Base-by-base conservation (phyloP, 1,139 yeast genomes). In the Pichia sp. region DNA sequence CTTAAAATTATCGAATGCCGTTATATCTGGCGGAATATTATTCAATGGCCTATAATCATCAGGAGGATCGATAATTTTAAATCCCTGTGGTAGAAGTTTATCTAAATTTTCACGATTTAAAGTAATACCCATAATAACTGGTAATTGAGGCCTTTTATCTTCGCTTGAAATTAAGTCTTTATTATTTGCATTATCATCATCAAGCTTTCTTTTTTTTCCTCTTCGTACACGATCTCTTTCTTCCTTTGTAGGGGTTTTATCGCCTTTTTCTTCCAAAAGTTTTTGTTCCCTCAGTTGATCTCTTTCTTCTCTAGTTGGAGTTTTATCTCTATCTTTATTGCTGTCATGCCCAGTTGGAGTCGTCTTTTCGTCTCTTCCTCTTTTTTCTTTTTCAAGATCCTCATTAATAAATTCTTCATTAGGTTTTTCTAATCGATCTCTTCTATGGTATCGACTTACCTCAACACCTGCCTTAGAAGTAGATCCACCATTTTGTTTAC, bases 61-160 rank as follows among this genome's bases (percentile, higher is more conserved):
- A 0, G 89, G 87, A 1, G 73, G 72, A 1, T 64, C 59, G 0
- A 76, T 65, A 35, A 70, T 65, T 32, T 61, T 64, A 53, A 75
- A 82, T 0, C 83, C 85, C 9, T 62, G 51, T 0, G 87, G 89
- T 31, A 82, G 62, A 7, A 82, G 59, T 44, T 66, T 63, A 48
- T 78, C 74, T 12, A 82, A 63, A 25, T 72, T 66, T 27, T 67
- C 74, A 50, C 74, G 75, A 0, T 80, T 70, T 29, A 80, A 60
- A 0, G 71, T 69, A 5, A 76, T 64, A 2, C 79, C 75, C 46
- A 67, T 63, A 12, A 73, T 64, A 2, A 69, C 59, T 1, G 79
- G 80, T 2, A 67, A 68, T 0, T 67, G 35, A 3, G 26, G 26
- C 3, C 16, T 22, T 23, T 22, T 10, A 11, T 32, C 35, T 32